Conservation (phyloP, 192 early-diverging fungal species). For the Mortierella antarctica region DNA sequence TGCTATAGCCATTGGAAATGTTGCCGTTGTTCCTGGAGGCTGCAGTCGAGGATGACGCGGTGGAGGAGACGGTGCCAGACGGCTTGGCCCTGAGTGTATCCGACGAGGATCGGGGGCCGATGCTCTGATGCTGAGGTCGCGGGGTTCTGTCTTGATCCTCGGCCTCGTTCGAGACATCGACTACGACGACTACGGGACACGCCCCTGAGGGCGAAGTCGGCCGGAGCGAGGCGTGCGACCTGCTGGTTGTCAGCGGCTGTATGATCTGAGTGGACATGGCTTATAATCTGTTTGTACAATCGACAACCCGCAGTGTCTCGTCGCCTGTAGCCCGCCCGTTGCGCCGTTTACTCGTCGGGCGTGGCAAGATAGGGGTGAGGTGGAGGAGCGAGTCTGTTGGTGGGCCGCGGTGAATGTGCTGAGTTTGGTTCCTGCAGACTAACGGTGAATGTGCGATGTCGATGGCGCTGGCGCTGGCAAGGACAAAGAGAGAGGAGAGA, state of each 20-base stretch:
- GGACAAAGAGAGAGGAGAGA: not conserved
- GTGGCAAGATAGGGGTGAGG: too few relatives aligned
- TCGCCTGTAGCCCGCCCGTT: too few relatives aligned
- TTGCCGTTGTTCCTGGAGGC: slow-evolving; percentile 8
- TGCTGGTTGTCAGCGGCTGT: not conserved
- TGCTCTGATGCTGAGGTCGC: slow-evolving; percentile 11
- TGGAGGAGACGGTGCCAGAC: not conserved
- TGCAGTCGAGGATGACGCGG: slow-evolving; percentile 6
- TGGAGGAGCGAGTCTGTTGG: not conserved
- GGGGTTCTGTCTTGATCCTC: slow-evolving; percentile 23
- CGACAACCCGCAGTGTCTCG: too few relatives aligned
- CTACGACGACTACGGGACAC: not conserved
- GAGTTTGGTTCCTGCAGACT: not conserved
- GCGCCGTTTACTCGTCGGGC: too few relatives aligned
- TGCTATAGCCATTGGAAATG: not conserved
- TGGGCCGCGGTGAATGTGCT: not conserved
- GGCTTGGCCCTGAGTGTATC: slow-evolving; percentile 17
- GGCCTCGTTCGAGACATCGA: not conserved
- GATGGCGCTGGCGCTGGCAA: not conserved
- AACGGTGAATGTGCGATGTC: not conserved
- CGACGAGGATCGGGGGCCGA: slow-evolving; percentile 19
- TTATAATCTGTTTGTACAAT: too few relatives aligned
- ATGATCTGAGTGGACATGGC: too few relatives aligned
- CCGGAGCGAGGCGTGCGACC: not conserved
- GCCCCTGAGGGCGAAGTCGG: not conserved